Percentiles rank a stretch among this genome's conserved stretches.
phyloP scores from a whole-genome alignment of 805 yeast genomes.

The Tanozyma kutaoensis region DNA sequence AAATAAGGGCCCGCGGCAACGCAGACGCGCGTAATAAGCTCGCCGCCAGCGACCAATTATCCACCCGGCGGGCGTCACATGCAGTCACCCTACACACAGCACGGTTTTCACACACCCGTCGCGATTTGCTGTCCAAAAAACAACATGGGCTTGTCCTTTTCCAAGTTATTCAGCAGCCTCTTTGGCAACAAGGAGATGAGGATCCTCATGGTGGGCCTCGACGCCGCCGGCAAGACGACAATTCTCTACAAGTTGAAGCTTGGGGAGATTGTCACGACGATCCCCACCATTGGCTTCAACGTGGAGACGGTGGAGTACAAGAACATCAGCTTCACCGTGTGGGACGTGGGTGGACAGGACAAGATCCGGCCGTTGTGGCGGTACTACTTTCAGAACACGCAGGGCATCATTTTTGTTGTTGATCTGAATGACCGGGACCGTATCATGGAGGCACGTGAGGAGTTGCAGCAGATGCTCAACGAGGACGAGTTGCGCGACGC shows the following conservation, averaged over 20 bases:
- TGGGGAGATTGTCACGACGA: slow-evolving; percentile 92
- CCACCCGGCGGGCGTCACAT: too few species aligned
- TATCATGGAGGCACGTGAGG: slow-evolving; percentile 95
- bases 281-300: slow-evolving; percentile 95
- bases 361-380: slow-evolving; percentile 98
- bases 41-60: too few species aligned
- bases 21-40: too few species aligned
- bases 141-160: slow-evolving; percentile 89
- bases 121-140: too few species aligned
- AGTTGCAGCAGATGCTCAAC: slow-evolving; percentile 93
- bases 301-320: slow-evolving; percentile 96
- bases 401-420: slow-evolving; percentile 95
- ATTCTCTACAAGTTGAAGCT: slow-evolving; percentile 87
- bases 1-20: too few species aligned
- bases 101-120: too few species aligned
- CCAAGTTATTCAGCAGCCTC: slow-evolving; percentile 88
- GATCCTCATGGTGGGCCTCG: slow-evolving; percentile 95
- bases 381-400: slow-evolving; percentile 97
- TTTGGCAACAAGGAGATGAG: slow-evolving; percentile 98
- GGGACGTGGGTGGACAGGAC: slow-evolving; percentile 99
- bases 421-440: slow-evolving; percentile 98
- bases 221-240: slow-evolving; percentile 98
- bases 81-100: too few species aligned
- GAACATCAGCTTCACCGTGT: slow-evolving; percentile 91
- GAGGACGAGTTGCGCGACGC: slow-evolving; percentile 98